These are phyloP conservation scores for Calonectria montana DNA, from an alignment of 2,329 filamentous ascomycete species.

Conservation along the genomic window DNA sequence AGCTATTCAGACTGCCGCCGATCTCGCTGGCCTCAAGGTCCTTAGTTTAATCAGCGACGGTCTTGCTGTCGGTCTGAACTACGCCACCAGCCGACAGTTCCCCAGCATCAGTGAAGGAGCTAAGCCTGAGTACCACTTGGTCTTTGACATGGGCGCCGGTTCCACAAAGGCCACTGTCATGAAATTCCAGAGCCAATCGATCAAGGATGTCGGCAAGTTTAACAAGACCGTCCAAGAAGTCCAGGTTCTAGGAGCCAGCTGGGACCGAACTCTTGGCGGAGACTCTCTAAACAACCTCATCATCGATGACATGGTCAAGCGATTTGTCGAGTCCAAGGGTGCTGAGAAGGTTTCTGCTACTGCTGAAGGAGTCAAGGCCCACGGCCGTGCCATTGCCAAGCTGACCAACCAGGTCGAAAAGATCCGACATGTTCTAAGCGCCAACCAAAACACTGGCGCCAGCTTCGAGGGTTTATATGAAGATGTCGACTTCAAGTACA, in stretches of 20 bases:
- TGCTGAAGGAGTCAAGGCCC: slow-evolving; percentile 71
- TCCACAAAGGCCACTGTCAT: slow-evolving; percentile 91
- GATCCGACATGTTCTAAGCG: slow-evolving; percentile 88
- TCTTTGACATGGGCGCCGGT: slow-evolving; percentile 98
- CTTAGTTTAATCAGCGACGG: slow-evolving; percentile 89
- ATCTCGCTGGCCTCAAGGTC: slow-evolving; percentile 88
- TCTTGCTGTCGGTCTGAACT: slow-evolving; percentile 92
- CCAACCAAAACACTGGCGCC: slow-evolving; percentile 83
- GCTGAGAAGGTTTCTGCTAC: slow-evolving; percentile 74
- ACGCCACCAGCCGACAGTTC: slow-evolving; percentile 91
- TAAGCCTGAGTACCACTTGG: slow-evolving; percentile 90
- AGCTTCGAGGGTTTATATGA: slow-evolving; percentile 92
- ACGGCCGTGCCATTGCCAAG: slow-evolving; percentile 89
- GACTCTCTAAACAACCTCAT: slow-evolving; percentile 90
- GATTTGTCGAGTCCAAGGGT: slow-evolving; percentile 78
- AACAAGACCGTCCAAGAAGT: slow-evolving; percentile 98
- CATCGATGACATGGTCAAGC: slow-evolving; percentile 85
- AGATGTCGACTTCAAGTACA: slow-evolving; percentile 93
- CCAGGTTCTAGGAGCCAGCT: slow-evolving; percentile 86
- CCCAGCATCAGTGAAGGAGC: slow-evolving; percentile 84
- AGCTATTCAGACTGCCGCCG: slow-evolving; percentile 84
- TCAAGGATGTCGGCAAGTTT: slow-evolving; percentile 92
- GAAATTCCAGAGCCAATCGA: slow-evolving; percentile 86
- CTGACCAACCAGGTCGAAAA: slow-evolving; percentile 94
- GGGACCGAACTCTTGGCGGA: slow-evolving; percentile 90